These are phyloP conservation scores for Fusarium nodosum DNA, from an alignment of 2,329 filamentous ascomycete genomes.

Conservation along the genomic window DNA sequence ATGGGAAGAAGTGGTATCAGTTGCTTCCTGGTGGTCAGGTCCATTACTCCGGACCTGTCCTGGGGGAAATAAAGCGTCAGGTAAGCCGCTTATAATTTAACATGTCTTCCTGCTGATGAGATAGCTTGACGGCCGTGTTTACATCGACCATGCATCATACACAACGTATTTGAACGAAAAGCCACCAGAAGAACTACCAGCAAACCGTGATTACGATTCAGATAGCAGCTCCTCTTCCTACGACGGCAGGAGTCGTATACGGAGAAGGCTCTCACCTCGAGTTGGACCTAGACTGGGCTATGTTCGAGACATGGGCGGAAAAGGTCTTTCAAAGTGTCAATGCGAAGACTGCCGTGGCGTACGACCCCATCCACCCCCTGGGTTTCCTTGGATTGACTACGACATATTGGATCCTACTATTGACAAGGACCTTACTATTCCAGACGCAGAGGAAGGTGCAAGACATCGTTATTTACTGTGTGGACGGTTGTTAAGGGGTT, in stretches of 20 bases:
- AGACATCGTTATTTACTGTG: neutral
- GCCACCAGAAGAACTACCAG: too few relatives aligned
- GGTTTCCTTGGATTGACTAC: neutral
- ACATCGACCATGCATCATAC: neutral
- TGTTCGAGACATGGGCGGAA: constrained; percentile 1
- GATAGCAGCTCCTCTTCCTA: neutral
- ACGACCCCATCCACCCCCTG: neutral
- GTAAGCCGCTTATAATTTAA: neutral
- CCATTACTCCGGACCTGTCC: neutral
- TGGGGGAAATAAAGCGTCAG: neutral
- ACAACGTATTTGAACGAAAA: neutral
- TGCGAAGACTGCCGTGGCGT: neutral
- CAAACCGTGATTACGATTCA: neutral
- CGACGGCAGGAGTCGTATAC: neutral
- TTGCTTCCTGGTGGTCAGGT: neutral
- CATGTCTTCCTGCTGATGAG: fast-evolving
- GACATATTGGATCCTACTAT: neutral
- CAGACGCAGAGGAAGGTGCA: neutral
- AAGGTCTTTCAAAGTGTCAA: neutral
- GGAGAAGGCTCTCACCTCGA: neutral
- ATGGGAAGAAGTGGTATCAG: neutral
- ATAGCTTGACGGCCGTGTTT: neutral
- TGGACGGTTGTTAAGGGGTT: neutral
- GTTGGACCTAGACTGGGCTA: neutral
- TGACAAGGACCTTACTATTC: neutral